A percentile compares a stretch with the other conserved stretches of the same genome.
Conservation (phyloP, 192 early-diverging fungal genomes). For the Spizellomyces sp. region DNA sequence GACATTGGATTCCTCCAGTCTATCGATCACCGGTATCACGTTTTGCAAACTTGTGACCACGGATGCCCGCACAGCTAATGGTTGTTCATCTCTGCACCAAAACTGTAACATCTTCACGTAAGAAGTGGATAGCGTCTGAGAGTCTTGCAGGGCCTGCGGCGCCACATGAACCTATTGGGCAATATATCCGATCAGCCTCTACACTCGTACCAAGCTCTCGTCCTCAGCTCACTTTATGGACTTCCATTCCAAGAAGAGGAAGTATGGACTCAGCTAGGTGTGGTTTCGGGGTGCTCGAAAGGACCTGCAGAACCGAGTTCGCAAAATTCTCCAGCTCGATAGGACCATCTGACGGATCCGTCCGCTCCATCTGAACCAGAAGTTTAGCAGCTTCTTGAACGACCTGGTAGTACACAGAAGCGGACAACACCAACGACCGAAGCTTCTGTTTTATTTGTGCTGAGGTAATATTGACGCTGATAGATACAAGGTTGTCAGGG, state of each 20-base stretch:
- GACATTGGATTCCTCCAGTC: slow-evolving; percentile 10
- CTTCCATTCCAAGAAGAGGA: slow-evolving; percentile 49
- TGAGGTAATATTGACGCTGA: neutral
- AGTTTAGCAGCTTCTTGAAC: slow-evolving; percentile 41
- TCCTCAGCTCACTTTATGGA: too few relatives aligned
- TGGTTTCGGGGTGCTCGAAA: slow-evolving; percentile 48
- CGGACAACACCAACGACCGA: slow-evolving; percentile 2
- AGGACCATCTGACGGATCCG: neutral
- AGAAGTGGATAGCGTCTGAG: slow-evolving; percentile 1
- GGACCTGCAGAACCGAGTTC: slow-evolving; percentile 41
- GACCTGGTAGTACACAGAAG: slow-evolving; percentile 19
- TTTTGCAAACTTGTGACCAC: slow-evolving; percentile 46
- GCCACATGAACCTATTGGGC: slow-evolving; percentile 8
- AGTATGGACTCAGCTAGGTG: slow-evolving; percentile 57
- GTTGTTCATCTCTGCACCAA: slow-evolving; percentile 45
- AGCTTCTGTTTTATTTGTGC: slow-evolving; percentile 9
- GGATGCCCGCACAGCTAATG: slow-evolving; percentile 59
- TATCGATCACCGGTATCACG: neutral
- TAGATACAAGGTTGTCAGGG: neutral
- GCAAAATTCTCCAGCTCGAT: slow-evolving; percentile 18
- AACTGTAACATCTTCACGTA: neutral
- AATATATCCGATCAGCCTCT: slow-evolving; percentile 21
- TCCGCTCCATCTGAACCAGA: slow-evolving; percentile 33
- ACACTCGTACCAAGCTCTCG: too few relatives aligned
- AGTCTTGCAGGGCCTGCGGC: neutral